Conservation (phyloP, 129 eudicot species). For the Rutidosis leptorrhynchoides region DNA sequence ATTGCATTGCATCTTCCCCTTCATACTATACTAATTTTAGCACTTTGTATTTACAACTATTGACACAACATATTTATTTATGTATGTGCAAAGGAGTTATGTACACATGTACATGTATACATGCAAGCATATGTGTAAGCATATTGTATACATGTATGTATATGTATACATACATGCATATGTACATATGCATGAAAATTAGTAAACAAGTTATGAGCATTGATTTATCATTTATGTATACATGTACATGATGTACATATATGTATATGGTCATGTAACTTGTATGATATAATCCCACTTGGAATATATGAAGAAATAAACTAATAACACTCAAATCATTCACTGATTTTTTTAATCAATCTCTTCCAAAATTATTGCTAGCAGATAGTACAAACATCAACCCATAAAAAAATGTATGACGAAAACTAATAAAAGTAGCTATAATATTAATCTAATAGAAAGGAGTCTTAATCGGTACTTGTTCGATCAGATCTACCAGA, state of each 20-base stretch:
- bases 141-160: not conserved
- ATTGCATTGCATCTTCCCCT: constrained; percentile 18
- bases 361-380: constrained; percentile 13
- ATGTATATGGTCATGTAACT: not conserved
- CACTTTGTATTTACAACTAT: constrained; percentile 34
- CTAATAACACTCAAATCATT: constrained; percentile 13
- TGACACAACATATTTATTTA: constrained; percentile 7
- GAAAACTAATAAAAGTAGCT: not conserved
- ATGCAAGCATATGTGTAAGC: not conserved
- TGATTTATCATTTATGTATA: not conserved
- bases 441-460: not conserved
- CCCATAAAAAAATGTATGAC: constrained; percentile 13
- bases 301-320: constrained; percentile 15
- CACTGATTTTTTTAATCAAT: constrained; percentile 16
- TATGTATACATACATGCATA: not conserved
- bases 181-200: not conserved
- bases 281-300: constrained; percentile 1
- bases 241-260: not conserved
- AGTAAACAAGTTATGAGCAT: not conserved
- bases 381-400: constrained; percentile 13
- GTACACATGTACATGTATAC: not conserved
- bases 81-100: not conserved
- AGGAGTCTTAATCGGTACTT: too few species aligned
- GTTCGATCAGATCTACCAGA: not conserved
- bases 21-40: constrained; percentile 8